These are phyloP conservation scores for Cryptococcus deneoformans DNA, from an alignment of 1,284 basidiomycete genomes.

Conservation along the genomic window DNA sequence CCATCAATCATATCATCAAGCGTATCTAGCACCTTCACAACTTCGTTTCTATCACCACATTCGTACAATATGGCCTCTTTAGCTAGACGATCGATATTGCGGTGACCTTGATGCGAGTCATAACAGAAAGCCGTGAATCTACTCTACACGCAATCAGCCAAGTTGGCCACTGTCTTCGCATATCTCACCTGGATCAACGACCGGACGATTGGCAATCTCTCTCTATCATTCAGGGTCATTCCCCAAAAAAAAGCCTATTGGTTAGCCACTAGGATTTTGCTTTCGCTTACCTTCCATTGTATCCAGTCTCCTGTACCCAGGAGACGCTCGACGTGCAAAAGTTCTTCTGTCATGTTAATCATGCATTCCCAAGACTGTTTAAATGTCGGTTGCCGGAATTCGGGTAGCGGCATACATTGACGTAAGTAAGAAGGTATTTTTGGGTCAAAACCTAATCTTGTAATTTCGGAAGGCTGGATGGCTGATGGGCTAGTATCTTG, in stretches of 20 bases:
- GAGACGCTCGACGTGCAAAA: constrained; percentile 36
- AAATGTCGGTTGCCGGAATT: constrained; percentile 57
- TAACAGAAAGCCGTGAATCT: too few species aligned
- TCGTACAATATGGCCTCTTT: too few species aligned
- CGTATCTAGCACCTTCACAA: too few species aligned
- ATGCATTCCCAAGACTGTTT: constrained; percentile 58
- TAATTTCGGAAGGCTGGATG: background rate
- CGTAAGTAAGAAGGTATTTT: constrained; percentile 56
- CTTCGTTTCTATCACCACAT: too few species aligned
- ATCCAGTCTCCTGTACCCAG: background rate
- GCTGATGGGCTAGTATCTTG: background rate
- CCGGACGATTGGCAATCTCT: constrained; percentile 2
- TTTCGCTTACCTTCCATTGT: constrained; percentile 14
- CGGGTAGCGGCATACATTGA: constrained; percentile 68
- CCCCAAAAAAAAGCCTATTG: constrained; percentile 1
- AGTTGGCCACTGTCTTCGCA: too few species aligned
- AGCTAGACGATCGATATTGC: too few species aligned
- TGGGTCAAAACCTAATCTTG: constrained; percentile 1
- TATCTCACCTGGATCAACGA: constrained; percentile 8
- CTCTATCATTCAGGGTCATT: background rate
- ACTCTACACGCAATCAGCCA: too few species aligned
- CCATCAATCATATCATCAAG: too few species aligned
- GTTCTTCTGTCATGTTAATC: constrained; percentile 56
- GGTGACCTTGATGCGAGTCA: too few species aligned
- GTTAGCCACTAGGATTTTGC: background rate